Evolutionary conservation across 2,329 filamentous ascomycete genomes (phyloP).

Genomic region (Allantophomopsis lycopodina): DNA sequence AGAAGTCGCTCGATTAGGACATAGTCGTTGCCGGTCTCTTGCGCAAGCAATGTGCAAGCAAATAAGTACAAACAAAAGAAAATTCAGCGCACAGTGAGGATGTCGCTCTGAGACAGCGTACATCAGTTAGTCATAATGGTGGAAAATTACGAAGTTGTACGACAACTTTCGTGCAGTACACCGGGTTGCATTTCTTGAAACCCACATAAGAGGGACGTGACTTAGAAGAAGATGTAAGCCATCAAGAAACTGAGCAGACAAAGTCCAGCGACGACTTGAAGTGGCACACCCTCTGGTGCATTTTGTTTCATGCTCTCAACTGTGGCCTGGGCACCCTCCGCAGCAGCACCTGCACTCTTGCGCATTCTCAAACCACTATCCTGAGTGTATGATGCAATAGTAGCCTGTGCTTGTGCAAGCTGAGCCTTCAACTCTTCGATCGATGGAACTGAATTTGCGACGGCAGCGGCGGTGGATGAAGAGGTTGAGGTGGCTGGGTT

Average conservation of each 20-base stretch:
- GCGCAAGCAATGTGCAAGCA: no score
- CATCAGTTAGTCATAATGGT: no score
- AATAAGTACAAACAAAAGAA: no score
- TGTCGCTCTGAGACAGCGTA: no score
- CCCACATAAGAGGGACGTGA: no score
- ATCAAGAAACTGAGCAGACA: constrained; percentile 87
- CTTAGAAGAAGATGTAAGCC: constrained; percentile 89
- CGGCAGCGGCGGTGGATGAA: constrained; percentile 29
- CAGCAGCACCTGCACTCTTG: constrained; percentile 42
- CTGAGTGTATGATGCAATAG: constrained; percentile 54
- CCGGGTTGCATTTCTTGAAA: no score
- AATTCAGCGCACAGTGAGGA: no score
- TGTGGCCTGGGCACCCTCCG: constrained; percentile 31
- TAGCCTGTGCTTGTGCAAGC: constrained; percentile 61
- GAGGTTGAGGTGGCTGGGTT: constrained; percentile 14
- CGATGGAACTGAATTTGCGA: constrained; percentile 23
- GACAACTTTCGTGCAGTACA: no score
- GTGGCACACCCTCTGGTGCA: constrained; percentile 56
- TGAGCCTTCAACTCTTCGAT: constrained; percentile 57
- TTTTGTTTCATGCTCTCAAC: constrained; percentile 30
- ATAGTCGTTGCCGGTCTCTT: no score
- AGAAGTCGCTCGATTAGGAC: no score
- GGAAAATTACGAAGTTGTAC: no score
- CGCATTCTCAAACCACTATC: constrained; percentile 68
- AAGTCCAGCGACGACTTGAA: constrained; percentile 71